Evolutionary conservation across 495 filamentous ascomycete genomes (phyloP).

Genomic region (Trichoderma virens): DNA sequence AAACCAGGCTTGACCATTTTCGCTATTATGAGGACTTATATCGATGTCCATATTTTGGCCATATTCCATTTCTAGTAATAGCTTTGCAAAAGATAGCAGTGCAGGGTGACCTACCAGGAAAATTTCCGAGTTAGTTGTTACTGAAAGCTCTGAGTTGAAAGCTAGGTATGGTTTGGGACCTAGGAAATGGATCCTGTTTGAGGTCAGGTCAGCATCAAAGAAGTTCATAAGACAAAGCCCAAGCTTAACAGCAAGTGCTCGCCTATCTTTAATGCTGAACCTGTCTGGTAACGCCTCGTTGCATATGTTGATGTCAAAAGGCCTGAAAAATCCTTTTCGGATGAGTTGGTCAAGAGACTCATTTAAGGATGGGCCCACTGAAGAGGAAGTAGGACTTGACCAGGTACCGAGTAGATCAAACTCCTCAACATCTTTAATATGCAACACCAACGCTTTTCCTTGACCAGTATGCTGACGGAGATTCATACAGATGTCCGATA

Average conservation of each 20-base stretch:
- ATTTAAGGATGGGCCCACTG: background rate
- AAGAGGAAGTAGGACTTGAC: background rate
- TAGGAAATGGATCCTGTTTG: background rate
- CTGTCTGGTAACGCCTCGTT: background rate
- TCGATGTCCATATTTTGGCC: background rate
- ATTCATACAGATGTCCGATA: background rate
- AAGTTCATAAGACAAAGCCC: slow-evolving; percentile 14
- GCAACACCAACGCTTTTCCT: background rate
- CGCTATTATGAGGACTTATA: background rate
- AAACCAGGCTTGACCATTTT: background rate
- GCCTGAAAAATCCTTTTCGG: background rate
- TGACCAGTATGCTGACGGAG: background rate
- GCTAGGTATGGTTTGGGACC: background rate
- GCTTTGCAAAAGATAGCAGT: background rate
- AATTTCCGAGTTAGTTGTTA: background rate
- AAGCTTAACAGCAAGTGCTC: slow-evolving; percentile 11
- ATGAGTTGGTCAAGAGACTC: background rate
- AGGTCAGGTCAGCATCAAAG: slow-evolving; percentile 9
- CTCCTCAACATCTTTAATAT: background rate
- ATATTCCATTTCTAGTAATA: background rate
- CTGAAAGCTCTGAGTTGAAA: background rate
- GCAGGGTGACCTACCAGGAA: background rate
- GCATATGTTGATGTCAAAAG: background rate
- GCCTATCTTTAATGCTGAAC: background rate
- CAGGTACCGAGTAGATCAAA: background rate